Percentiles rank a stretch among this genome's conserved stretches.
phyloP scores from a whole-genome alignment of 2,329 filamentous ascomycete genomes.

The Calonectria pseudoturangicola region DNA sequence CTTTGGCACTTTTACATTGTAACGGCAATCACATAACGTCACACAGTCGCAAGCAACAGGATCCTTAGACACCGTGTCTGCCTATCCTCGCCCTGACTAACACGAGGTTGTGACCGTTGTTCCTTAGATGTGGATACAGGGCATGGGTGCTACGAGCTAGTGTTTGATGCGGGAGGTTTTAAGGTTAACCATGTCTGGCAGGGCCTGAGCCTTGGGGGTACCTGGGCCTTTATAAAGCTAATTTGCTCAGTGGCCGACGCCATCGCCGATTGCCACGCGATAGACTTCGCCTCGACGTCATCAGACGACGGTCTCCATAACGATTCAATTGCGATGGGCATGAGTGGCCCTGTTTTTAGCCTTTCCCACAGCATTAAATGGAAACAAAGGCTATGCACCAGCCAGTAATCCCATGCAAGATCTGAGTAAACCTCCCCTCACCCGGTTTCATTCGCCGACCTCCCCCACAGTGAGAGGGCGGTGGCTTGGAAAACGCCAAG shows the following conservation, averaged over 20 bases:
- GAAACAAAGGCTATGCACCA: neutral
- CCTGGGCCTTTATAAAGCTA: slow-evolving; percentile 16
- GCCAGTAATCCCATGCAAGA: slow-evolving; percentile 20
- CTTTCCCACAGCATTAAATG: neutral
- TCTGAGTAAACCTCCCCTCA: slow-evolving; percentile 15
- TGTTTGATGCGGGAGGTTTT: slow-evolving; percentile 27
- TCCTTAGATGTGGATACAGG: slow-evolving; percentile 10
- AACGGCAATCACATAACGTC: neutral
- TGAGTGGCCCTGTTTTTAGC: slow-evolving; percentile 9
- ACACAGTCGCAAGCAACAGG: neutral
- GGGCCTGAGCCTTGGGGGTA: slow-evolving; percentile 2
- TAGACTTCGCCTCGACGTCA: slow-evolving; percentile 6
- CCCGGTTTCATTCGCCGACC: neutral
- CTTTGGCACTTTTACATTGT: slow-evolving; percentile 1
- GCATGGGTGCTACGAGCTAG: slow-evolving; percentile 6
- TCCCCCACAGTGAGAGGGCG: slow-evolving; percentile 7
- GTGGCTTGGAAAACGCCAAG: neutral
- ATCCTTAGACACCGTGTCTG: slow-evolving; percentile 21
- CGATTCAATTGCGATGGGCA: slow-evolving; percentile 16
- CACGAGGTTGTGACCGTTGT: slow-evolving; percentile 6
- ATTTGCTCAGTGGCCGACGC: slow-evolving; percentile 9
- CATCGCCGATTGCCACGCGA: slow-evolving; percentile 12
- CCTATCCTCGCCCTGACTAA: slow-evolving; percentile 20
- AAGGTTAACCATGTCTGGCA: slow-evolving; percentile 24
- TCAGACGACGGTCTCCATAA: slow-evolving; percentile 2